Percentiles rank a stretch among this genome's conserved stretches.
Evolutionary conservation across 371 early-diverging fungal genomes (phyloP).

Genomic region (Zopfochytrium polystomum): DNA sequence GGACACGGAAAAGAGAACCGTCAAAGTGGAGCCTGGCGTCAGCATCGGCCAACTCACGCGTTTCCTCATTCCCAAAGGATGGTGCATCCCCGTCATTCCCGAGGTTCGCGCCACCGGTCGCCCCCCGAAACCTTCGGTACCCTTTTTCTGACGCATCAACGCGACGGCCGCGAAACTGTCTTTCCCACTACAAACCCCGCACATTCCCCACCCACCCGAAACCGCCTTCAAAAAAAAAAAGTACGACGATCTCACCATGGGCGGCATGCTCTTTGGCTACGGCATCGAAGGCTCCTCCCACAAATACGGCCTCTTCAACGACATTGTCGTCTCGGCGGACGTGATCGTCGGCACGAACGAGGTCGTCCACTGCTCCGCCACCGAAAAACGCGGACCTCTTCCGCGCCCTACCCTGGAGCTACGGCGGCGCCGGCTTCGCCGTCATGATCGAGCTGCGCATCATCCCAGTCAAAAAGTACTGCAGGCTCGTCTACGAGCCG

Average conservation of each 20-base stretch:
- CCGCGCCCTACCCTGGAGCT: constrained; percentile 47
- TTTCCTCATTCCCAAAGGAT: constrained; percentile 42
- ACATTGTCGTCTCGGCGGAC: constrained; percentile 39
- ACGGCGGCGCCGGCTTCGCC: too few species aligned
- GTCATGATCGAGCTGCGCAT: constrained; percentile 44
- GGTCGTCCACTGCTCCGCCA: constrained; percentile 34
- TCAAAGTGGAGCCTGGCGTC: constrained; percentile 41
- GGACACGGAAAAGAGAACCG: constrained; percentile 29
- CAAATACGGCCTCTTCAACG: constrained; percentile 46
- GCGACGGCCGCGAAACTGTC: not conserved
- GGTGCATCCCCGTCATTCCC: constrained; percentile 39
- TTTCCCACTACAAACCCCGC: constrained; percentile 7
- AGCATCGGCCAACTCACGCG: constrained; percentile 45
- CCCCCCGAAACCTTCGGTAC: too few species aligned
- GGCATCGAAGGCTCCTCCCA: constrained; percentile 48
- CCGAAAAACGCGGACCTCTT: too few species aligned
- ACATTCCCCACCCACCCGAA: not conserved
- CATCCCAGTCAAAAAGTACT: constrained; percentile 44
- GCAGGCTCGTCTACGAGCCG: constrained; percentile 33
- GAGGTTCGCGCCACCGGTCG: too few species aligned
- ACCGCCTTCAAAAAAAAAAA: not conserved
- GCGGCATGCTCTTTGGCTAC: too few species aligned
- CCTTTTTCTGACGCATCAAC: too few species aligned
- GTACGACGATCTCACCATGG: constrained; percentile 45
- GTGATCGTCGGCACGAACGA: constrained; percentile 41